Evolutionary conservation across 768 basidiomycete species (phyloP).

Genomic region (Hygrophoropsis aurantiaca): DNA sequence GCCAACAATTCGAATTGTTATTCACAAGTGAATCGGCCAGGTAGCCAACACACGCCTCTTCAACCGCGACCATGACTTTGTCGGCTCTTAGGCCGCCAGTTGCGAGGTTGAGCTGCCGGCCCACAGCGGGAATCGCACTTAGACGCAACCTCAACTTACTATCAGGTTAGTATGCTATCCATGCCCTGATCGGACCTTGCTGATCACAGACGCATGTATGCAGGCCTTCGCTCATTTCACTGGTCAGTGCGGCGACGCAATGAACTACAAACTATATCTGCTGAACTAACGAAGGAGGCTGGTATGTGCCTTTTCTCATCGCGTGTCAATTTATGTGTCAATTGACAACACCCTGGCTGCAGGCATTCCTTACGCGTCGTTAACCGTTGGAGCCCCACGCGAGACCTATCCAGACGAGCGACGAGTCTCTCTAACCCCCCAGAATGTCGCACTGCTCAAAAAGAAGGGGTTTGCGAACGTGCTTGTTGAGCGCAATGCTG

Average conservation of each 20-base stretch:
- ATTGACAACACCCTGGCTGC: constrained; percentile 5
- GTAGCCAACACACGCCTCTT: constrained; percentile 13
- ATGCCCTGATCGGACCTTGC: constrained; percentile 1
- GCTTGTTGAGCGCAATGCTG: constrained; percentile 72
- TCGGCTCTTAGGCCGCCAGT: constrained; percentile 29
- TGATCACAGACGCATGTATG: constrained; percentile 1
- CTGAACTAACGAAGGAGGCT: constrained; percentile 20
- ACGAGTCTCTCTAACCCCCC: constrained; percentile 79
- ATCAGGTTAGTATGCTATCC: constrained; percentile 17
- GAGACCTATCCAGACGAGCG: constrained; percentile 79
- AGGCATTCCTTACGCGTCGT: constrained; percentile 67
- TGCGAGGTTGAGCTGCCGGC: constrained; percentile 21
- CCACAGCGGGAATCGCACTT: constrained; percentile 12
- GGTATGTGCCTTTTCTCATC: constrained; percentile 17
- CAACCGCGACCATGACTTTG: constrained; percentile 28
- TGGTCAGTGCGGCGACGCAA: constrained; percentile 25
- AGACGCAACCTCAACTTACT: constrained; percentile 16
- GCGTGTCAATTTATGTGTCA: not conserved
- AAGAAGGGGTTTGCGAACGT: constrained; percentile 83
- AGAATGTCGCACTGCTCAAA: constrained; percentile 68
- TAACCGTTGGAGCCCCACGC: constrained; percentile 74
- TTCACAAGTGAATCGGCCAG: too few species aligned
- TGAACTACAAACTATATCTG: constrained; percentile 7
- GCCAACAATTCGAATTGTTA: constrained; percentile 5
- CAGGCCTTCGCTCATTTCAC: constrained; percentile 31